phyloP scores from a whole-genome alignment of 164 flowering plant species.

The Macadamia tetraphylla region DNA sequence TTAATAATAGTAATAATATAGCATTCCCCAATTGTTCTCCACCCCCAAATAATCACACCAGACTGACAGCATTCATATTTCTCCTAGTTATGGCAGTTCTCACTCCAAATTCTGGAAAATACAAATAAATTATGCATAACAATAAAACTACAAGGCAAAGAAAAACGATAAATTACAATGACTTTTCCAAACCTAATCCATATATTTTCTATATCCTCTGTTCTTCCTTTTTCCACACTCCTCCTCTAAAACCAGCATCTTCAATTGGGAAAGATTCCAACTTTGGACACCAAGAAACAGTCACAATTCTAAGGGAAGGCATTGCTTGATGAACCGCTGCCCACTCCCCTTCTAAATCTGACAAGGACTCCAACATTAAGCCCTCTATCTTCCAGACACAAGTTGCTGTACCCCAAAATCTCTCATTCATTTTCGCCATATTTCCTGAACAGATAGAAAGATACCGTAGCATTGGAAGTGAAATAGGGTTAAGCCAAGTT shows the following conservation, averaged over 20 bases:
- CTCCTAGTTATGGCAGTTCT: no score
- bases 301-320: constrained; percentile 31
- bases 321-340: constrained; percentile 23
- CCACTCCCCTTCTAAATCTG: constrained; percentile 41
- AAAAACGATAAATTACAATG: no score
- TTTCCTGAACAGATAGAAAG: constrained; percentile 38
- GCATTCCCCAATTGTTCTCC: no score
- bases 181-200: no score
- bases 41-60: no score
- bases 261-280: constrained; percentile 35
- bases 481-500: constrained; percentile 40
- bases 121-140: no score
- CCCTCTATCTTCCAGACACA: constrained; percentile 39
- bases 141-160: no score
- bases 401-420: constrained; percentile 30
- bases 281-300: constrained; percentile 44
- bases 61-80: no score
- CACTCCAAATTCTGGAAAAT: no score
- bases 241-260: constrained; percentile 45
- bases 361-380: constrained; percentile 34
- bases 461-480: constrained; percentile 36
- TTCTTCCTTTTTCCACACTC: constrained; percentile 38
- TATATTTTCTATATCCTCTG: constrained; percentile 6
- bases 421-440: constrained; percentile 19
- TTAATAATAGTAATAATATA: no score